A percentile compares a stretch with the other conserved stretches of the same genome.
Conservation (phyloP, 2,329 filamentous ascomycete genomes). For the Drechslerella stenobrocha region DNA sequence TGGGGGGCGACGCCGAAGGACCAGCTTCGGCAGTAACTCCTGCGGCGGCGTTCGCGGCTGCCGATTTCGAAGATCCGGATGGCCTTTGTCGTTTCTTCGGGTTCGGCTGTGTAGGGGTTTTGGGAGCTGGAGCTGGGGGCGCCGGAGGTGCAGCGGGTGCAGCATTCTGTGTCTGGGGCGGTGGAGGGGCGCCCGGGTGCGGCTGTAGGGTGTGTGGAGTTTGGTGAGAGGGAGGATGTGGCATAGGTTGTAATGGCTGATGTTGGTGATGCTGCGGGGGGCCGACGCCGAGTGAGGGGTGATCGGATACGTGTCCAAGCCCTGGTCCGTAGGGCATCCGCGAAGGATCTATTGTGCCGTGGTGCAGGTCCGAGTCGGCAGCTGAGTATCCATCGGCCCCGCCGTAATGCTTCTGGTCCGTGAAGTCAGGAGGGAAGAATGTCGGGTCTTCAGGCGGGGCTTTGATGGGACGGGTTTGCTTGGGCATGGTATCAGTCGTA, state of each 20-base stretch:
- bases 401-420: conserved; percentile 47
- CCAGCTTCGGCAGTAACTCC: conserved; percentile 38
- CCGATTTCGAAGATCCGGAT: conserved; percentile 28
- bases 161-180: conserved; percentile 33
- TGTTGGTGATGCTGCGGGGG: conserved; percentile 48
- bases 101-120: conserved; percentile 42
- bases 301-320: conserved; percentile 44
- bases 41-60: conserved; percentile 29
- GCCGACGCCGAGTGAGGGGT: conserved; percentile 39
- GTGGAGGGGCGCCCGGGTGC: conserved; percentile 20
- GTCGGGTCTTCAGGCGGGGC: conserved; percentile 37
- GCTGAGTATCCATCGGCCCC: conserved; percentile 29
- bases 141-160: conserved; percentile 40
- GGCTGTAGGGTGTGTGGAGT: conserved; percentile 37
- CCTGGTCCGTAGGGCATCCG: conserved; percentile 42
- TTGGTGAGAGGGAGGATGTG: conserved; percentile 36
- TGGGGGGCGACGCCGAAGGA: conserved; percentile 58
- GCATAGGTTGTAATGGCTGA: conserved; percentile 48
- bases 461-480: conserved; percentile 41
- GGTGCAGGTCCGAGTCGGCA: conserved; percentile 41
- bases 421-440: conserved; percentile 36
- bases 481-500: conserved; percentile 37
- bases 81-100: conserved; percentile 44
- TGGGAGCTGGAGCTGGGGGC: conserved; percentile 41
- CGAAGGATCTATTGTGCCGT: conserved; percentile 47